Conservation (phyloP, 2,329 filamentous ascomycete species). For the Colletotrichum sp. region DNA sequence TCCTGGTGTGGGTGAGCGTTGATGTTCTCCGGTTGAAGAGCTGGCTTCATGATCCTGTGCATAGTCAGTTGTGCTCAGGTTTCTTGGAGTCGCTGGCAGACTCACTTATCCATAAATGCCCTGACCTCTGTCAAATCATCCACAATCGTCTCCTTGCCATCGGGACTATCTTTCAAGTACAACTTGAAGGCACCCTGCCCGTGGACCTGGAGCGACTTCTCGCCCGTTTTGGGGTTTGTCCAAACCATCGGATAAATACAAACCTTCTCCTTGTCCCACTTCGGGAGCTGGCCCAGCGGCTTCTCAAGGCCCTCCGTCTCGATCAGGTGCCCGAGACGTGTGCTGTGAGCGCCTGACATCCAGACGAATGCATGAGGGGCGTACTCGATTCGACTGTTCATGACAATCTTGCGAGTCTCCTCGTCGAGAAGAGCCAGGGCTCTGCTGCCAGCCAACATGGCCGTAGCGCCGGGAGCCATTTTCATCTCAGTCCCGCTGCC, state of each 20-base stretch:
- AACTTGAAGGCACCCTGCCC: neutral
- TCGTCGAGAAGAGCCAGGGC: conserved; percentile 43
- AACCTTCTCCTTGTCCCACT: neutral
- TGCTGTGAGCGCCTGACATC: conserved; percentile 45
- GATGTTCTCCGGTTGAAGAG: neutral
- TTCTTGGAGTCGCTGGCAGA: neutral
- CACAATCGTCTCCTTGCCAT: neutral
- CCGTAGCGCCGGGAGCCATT: conserved; percentile 45
- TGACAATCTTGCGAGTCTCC: conserved; percentile 42
- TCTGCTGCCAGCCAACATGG: conserved; percentile 47
- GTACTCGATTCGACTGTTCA: conserved; percentile 52
- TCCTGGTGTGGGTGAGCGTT: neutral
- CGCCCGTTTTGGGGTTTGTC: neutral
- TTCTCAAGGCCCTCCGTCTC: neutral
- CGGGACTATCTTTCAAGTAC: neutral
- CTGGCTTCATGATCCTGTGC: neutral
- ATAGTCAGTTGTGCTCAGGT: neutral
- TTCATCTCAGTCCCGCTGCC: conserved; percentile 46
- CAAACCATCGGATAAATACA: neutral
- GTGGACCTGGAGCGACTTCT: neutral
- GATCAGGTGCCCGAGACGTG: conserved; percentile 38
- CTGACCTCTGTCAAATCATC: neutral
- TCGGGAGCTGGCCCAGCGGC: neutral
- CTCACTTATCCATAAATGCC: neutral
- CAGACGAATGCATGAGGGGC: conserved; percentile 49